Evolutionary conservation across 768 basidiomycete genomes (phyloP).

Genomic region (Boletus rubroflammeus): DNA sequence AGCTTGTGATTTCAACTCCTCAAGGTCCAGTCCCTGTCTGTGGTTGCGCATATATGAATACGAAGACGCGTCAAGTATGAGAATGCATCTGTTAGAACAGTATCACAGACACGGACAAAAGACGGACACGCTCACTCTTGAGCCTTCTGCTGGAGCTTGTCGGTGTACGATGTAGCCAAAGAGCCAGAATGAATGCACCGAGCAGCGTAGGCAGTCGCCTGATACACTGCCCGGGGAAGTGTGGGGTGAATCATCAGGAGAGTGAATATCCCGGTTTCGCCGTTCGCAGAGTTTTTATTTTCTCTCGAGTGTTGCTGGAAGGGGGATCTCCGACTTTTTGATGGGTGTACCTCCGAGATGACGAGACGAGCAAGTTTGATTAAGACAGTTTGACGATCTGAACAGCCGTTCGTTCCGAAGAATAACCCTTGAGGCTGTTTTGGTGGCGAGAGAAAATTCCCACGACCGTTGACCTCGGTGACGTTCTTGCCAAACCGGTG

Average conservation of each 20-base stretch:
- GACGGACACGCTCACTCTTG: slow-evolving; percentile 50
- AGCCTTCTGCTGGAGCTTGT: slow-evolving; percentile 62
- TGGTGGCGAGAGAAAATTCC: no score
- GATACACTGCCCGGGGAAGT: neutral
- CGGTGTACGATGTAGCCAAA: slow-evolving; percentile 33
- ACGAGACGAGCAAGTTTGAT: no score
- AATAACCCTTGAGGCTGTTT: no score
- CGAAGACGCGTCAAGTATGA: neutral
- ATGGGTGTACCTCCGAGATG: no score
- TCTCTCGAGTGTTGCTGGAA: no score
- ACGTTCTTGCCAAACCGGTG: no score
- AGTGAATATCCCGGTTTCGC: neutral
- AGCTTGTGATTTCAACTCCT: slow-evolving; percentile 31
- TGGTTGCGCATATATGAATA: slow-evolving; percentile 3
- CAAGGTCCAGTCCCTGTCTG: slow-evolving; percentile 45
- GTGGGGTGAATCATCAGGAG: slow-evolving; percentile 1
- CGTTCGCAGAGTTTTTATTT: neutral
- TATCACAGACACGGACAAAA: slow-evolving; percentile 6
- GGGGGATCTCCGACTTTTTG: no score
- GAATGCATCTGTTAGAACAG: slow-evolving; percentile 17
- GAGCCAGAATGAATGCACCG: slow-evolving; percentile 17
- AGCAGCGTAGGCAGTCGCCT: neutral
- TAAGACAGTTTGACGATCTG: no score
- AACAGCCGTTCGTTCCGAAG: no score
- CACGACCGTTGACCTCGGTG: no score